These are phyloP conservation scores for Galeopsis tetrahit DNA, from an alignment of 257 asterid species.

Conservation along the genomic window DNA sequence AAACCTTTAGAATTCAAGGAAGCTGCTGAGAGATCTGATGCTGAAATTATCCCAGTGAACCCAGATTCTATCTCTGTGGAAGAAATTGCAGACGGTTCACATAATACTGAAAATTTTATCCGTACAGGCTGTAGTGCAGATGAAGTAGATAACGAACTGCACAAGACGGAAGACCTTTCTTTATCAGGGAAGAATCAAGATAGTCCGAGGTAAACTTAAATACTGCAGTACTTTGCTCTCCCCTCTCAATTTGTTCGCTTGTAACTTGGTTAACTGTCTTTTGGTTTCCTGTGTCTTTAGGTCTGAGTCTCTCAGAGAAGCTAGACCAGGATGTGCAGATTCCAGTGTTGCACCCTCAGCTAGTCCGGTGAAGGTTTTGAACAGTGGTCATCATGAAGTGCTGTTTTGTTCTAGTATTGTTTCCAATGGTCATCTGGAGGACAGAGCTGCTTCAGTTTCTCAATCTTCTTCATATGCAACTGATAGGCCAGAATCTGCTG, in stretches of 20 bases:
- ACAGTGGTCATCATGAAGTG: slow-evolving; percentile 23
- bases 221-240: not conserved
- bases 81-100: slow-evolving; percentile 37
- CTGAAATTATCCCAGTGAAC: slow-evolving; percentile 37
- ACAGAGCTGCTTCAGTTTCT: slow-evolving; percentile 47
- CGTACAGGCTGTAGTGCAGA: slow-evolving; percentile 33
- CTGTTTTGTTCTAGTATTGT: slow-evolving; percentile 42
- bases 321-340: slow-evolving; percentile 34
- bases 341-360: slow-evolving; percentile 39
- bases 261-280: slow-evolving; percentile 16
- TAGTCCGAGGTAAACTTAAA: slow-evolving; percentile 48
- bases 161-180: slow-evolving; percentile 33
- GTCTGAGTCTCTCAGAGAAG: slow-evolving; percentile 42
- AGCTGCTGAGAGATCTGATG: slow-evolving; percentile 38
- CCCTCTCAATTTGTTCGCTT: not conserved
- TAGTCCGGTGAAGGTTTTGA: slow-evolving; percentile 46
- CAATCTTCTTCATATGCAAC: slow-evolving; percentile 52
- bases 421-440: slow-evolving; percentile 48
- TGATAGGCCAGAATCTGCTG: slow-evolving; percentile 52
- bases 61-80: slow-evolving; percentile 41
- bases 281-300: slow-evolving; percentile 35
- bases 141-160: slow-evolving; percentile 43
- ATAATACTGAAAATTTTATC: slow-evolving; percentile 33
- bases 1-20: slow-evolving; percentile 39
- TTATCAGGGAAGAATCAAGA: slow-evolving; percentile 41